Base-by-base conservation (phyloP, 2,329 filamentous ascomycete genomes). In the Neofusicoccum parvum region DNA sequence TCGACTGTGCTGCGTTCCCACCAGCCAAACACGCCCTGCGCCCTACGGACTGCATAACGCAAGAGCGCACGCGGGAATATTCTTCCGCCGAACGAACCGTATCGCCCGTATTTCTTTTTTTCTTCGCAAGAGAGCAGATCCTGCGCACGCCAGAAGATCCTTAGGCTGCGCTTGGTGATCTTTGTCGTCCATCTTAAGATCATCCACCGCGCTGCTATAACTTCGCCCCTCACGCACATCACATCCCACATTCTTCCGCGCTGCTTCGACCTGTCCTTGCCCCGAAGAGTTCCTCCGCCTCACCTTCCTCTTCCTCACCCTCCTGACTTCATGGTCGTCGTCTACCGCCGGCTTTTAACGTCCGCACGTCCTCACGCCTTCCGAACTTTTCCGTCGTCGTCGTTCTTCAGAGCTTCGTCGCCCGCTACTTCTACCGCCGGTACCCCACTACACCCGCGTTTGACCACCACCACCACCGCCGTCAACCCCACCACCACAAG, bases 381-480 rank as follows among this genome's bases (percentile, higher is more conserved):
- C 46, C 49, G 20, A 36, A 17, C 60, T 27, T 5, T 34, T 15
- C 46, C 60, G 27, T 32, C 41, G 6, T 45, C 46, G 15, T 17
- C 45, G 12, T 48, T 10, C 36, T 45, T 32, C 27, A 32, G 27
- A 32, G 27, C 27, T 32, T 7, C 27, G 27, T 32, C 14, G 15
- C 7, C 58, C 12, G 11, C 15, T 14, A 17, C 34, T 9, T 32
- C 53, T 14, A 14, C 37, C 15, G 20, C 41, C 56, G n/a, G 23
- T 41, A 49, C 45, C 59, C 17, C 45, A 27, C 59, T 23, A 23
- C 23, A 10, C 15, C 23, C 12, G 7, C 17, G n/a, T 15, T 41
- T 41, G 11, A 27, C 54, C 62, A 63, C 27, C 39, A 65, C 43
- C 66, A 23, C 70, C 23, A 23, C 7, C 7, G n/a, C 20, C 53